Evolutionary conservation across 768 basidiomycete species (phyloP), one percentile per base, ranked within the genome.

Genomic region (Cystobasidium tubakii): DNA sequence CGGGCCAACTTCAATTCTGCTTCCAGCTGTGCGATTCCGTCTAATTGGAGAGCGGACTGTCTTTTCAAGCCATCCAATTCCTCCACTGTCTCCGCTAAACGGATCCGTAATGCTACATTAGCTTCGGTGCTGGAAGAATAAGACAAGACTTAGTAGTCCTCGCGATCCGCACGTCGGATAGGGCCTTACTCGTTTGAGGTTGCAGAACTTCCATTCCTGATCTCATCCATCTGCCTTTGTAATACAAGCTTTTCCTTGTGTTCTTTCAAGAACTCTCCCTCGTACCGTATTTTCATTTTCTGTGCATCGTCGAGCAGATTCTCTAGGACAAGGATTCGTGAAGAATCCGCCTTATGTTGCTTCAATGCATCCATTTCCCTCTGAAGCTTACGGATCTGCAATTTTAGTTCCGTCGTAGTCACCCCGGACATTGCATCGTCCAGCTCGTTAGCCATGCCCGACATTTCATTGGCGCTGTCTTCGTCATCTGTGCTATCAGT

Each of bases 301-400:
- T 89, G 94, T 33, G 93, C 90, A 77, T 97, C 94, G 65, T 92
- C 91, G 70, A 97, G 83, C 70, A 95, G 82, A 79, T 91, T 93
- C 82, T 97, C 92, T 31, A 96, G 83, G n/a, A 95, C 90, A 21
- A 92, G 80, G 4, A 93, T 82, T 31, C 87, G 85, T 74, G 89
- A 90, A 7, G 87, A 84, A 79, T 92, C 91, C 6, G 83, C 88
- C 77, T 89, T 88, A 75, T 90, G 88, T 81, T 87, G 87, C 81
- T 85, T 85, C 36, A 89, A 85, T 4, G 87, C 85, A 62, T 88
- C 88, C 36, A 98, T 84, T 79, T 97, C 92, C 29, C 92, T 83
- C 80, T 90, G 84, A 33, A 97, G 85, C 74, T 87, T 88, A 74
- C 88, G 87, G 63, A 97, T 86, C 79, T 91, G 89, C 33, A 97